phyloP scores from a whole-genome alignment of 2,329 filamentous ascomycete species.

The Cadophora luteo-olivacea region DNA sequence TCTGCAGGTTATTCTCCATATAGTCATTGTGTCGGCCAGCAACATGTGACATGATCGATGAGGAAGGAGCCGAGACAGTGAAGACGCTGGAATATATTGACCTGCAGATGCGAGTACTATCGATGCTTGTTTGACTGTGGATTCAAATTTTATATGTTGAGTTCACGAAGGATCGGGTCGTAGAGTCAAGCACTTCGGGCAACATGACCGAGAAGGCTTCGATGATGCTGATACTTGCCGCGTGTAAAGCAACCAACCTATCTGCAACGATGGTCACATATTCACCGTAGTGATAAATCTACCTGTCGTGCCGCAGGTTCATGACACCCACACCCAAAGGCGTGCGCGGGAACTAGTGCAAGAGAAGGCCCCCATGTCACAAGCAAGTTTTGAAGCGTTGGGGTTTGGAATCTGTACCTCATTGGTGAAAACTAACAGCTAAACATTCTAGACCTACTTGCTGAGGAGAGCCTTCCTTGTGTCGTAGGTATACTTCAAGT shows the following conservation, averaged over 20 bases:
- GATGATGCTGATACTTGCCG: background rate
- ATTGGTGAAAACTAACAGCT: background rate
- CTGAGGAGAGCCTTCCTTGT: slow-evolving; percentile 35
- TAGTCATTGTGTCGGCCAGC: background rate
- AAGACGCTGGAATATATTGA: background rate
- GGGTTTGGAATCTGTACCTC: background rate
- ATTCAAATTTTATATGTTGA: background rate
- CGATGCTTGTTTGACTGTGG: background rate
- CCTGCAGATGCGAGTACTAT: background rate
- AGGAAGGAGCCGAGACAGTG: background rate
- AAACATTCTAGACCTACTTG: background rate
- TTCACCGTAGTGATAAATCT: no score
- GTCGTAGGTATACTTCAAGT: slow-evolving; percentile 40
- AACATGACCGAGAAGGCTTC: background rate
- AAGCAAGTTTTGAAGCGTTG: background rate
- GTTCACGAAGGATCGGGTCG: background rate
- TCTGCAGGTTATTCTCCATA: background rate
- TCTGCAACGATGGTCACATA: background rate
- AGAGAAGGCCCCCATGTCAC: background rate
- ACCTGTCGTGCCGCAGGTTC: background rate
- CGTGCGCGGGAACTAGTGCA: background rate
- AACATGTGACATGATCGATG: background rate
- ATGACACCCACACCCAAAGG: no score
- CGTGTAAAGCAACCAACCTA: background rate
- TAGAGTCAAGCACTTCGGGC: background rate